These are phyloP conservation scores for Penicillium argentinense DNA, from an alignment of 495 filamentous ascomycete genomes.

Conservation along the genomic window DNA sequence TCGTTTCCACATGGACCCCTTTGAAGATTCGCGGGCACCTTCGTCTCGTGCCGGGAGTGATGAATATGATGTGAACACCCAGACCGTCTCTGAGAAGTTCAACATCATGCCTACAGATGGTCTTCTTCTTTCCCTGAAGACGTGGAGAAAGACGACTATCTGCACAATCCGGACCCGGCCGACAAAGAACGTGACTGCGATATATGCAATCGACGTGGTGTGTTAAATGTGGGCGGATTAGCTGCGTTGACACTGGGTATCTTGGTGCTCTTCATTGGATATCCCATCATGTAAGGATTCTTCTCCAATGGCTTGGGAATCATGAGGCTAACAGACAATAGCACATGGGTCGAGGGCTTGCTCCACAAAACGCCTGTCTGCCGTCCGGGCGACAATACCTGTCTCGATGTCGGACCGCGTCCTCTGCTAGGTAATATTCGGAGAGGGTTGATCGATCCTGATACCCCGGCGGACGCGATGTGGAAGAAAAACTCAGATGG, in stretches of 20 bases:
- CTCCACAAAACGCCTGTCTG: constrained; percentile 27
- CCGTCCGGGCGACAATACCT: constrained; percentile 48
- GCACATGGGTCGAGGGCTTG: constrained; percentile 55
- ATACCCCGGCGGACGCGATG: constrained; percentile 62
- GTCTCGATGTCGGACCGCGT: constrained; percentile 57
- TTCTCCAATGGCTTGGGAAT: too few species aligned
- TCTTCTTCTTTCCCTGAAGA: constrained; percentile 72
- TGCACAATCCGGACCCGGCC: constrained; percentile 71
- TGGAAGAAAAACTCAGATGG: constrained; percentile 59
- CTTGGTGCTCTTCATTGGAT: constrained; percentile 68
- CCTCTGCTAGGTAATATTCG: constrained; percentile 62
- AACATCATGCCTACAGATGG: constrained; percentile 73
- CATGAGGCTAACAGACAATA: constrained; percentile 33
- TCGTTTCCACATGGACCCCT: constrained; percentile 37
- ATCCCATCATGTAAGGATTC: constrained; percentile 74
- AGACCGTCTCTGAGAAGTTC: constrained; percentile 77
- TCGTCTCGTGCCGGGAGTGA: constrained; percentile 65
- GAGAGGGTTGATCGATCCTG: constrained; percentile 64
- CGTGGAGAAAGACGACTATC: constrained; percentile 74
- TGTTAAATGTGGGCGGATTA: constrained; percentile 68
- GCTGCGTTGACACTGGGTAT: constrained; percentile 61
- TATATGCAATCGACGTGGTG: constrained; percentile 64
- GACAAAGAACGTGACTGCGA: constrained; percentile 68
- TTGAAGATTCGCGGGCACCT: constrained; percentile 58
- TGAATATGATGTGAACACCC: constrained; percentile 67